Evolutionary conservation across 805 yeast species (phyloP).

Genomic region (Starmerella asiatica): DNA sequence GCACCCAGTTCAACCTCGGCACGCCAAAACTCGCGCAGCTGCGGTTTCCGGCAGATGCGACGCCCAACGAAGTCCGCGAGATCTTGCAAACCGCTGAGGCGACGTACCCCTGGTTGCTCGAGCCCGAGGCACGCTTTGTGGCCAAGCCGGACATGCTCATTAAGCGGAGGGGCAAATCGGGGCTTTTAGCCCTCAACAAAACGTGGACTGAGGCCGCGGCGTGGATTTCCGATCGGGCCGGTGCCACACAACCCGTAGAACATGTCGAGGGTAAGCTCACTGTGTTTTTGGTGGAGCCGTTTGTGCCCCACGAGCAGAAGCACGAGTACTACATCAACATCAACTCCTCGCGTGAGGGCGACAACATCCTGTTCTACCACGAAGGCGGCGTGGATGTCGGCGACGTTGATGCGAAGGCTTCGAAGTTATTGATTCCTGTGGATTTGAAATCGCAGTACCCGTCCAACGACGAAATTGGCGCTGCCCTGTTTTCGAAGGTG

Average conservation of each 20-base stretch:
- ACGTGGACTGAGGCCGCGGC: slow-evolving; percentile 33
- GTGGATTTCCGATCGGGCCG: slow-evolving; percentile 35
- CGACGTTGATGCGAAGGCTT: slow-evolving; percentile 36
- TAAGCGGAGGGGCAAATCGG: slow-evolving; percentile 36
- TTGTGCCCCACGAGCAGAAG: slow-evolving; percentile 35
- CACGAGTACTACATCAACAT: slow-evolving; percentile 37
- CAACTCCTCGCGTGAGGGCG: slow-evolving; percentile 37
- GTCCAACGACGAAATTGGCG: slow-evolving; percentile 27
- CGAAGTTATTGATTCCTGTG: slow-evolving; percentile 32
- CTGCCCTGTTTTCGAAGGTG: slow-evolving; percentile 28
- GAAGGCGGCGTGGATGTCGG: slow-evolving; percentile 40
- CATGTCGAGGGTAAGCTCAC: slow-evolving; percentile 30
- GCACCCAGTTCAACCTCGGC: slow-evolving; percentile 23
- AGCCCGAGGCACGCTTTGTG: slow-evolving; percentile 30
- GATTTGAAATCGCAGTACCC: slow-evolving; percentile 32
- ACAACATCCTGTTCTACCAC: slow-evolving; percentile 36
- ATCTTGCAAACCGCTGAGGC: slow-evolving; percentile 29
- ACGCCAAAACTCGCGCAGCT: slow-evolving; percentile 30
- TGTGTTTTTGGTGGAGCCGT: slow-evolving; percentile 36
- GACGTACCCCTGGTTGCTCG: slow-evolving; percentile 32
- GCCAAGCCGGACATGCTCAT: slow-evolving; percentile 37
- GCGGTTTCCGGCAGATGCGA: slow-evolving; percentile 24
- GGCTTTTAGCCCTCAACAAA: slow-evolving; percentile 33
- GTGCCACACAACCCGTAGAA: slow-evolving; percentile 31
- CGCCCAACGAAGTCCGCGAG: slow-evolving; percentile 23